Evolutionary conservation across 768 basidiomycete species (phyloP), one percentile per base, ranked within the genome.

Genomic region (Psilocybe cyanescens): DNA sequence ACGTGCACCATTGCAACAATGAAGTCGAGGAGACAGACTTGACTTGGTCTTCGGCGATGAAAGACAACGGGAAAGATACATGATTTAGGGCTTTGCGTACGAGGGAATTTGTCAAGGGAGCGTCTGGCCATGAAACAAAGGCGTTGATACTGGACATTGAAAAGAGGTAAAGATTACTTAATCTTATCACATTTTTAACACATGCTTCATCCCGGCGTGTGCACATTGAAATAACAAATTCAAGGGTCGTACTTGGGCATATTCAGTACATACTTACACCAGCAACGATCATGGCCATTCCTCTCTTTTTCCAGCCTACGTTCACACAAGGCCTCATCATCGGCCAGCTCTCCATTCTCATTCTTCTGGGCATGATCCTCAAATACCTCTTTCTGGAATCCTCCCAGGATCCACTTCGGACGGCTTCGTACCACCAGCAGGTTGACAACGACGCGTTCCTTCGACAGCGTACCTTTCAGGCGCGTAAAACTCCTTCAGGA

Each of bases 321-420:
- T 99, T 99, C 76, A 97, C 96, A 0, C 96, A 98, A 72, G 97
- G 97, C 14, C 85, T 99, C 37, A 79, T 99, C 41, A 76, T 98
- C 47, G 97, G 97, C 59, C 97, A 99, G 74, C 81, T 94, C 19
- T 96, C 95, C 28, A 89, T 99, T 67, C 79, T 94, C 47, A 69
- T 90, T 54, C 82, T 96, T 50, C 82, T 93, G 30, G 81, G 81
- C 50, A 77, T 95, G 63, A 85, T 99, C 71, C 86, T 99, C 76
- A 92, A 93, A 71, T 99, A 97, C 77, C 88, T 99, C 59, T 97
- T 99, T 71, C 89, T 99, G 64, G 94, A 97, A 67, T 86, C 92
- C 5, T 81, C 86, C 29, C 78, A 83, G 60, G 76, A 83, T 64
- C 81, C 83, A 0, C 81, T 83, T 67, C 84, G 84, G 63, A 79